phyloP scores from a whole-genome alignment of 2,329 filamentous ascomycete species.

The Fusarium multiceps region DNA sequence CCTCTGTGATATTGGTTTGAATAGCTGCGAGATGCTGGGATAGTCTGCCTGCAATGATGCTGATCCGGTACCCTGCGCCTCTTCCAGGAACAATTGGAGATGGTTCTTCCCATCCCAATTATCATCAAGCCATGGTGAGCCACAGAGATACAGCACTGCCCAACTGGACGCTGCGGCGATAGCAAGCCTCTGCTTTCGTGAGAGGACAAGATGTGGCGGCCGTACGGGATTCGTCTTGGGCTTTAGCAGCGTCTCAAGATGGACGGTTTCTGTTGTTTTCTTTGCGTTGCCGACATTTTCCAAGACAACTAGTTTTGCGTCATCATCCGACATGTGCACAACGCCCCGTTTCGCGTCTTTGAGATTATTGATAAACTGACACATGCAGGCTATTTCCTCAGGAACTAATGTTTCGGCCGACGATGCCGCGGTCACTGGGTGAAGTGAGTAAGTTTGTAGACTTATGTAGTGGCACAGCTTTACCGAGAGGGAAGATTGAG shows the following conservation, averaged over 20 bases:
- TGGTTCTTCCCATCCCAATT: neutral
- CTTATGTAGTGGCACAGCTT: too few relatives aligned
- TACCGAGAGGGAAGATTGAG: too few relatives aligned
- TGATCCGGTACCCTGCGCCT: neutral
- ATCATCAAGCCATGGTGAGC: neutral
- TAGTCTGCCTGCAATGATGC: neutral
- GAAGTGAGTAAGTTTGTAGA: neutral
- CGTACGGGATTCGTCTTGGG: neutral
- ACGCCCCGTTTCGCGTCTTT: neutral
- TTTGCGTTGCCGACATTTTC: neutral
- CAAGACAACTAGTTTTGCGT: neutral
- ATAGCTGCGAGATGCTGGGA: neutral
- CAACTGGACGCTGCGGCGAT: neutral
- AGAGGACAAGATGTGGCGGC: neutral
- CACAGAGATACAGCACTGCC: neutral
- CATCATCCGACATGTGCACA: fast-evolving
- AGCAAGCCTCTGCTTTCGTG: neutral
- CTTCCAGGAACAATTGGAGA: neutral
- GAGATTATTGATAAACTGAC: neutral
- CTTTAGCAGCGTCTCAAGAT: neutral
- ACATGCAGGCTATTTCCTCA: neutral
- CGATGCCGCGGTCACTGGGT: fast-evolving
- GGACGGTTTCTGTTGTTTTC: neutral
- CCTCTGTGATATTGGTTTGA: neutral
- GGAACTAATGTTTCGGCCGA: neutral